Conservation (phyloP, 768 basidiomycete species). For the Symmetrospora coprosmae region DNA sequence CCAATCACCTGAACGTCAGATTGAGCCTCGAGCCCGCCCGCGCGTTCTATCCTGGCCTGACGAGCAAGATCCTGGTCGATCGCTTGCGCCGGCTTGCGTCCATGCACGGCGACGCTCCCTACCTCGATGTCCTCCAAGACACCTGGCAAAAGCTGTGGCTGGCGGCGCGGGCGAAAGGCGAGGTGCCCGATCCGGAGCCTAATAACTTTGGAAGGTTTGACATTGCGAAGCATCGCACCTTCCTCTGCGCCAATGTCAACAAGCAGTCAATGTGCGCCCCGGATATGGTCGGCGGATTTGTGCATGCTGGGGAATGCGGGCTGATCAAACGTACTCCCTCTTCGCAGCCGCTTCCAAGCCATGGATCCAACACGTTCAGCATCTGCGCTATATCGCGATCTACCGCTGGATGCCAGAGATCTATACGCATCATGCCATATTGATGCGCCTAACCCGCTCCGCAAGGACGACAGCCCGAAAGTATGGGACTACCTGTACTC, state of each 20-base stretch:
- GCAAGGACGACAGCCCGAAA: not conserved
- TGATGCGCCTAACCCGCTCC: not conserved
- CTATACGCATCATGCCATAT: not conserved
- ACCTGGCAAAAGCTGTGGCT: constrained; percentile 69
- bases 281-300: no score
- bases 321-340: no score
- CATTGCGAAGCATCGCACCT: constrained; percentile 46
- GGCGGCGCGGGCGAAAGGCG: constrained; percentile 52
- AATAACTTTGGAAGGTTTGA: constrained; percentile 58
- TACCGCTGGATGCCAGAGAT: not conserved
- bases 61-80: not conserved
- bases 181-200: constrained; percentile 58
- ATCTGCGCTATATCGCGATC: not conserved
- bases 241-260: not conserved
- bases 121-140: constrained; percentile 64
- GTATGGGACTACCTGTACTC: constrained; percentile 7
- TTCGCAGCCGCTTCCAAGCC: constrained; percentile 16
- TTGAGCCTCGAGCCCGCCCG: not conserved
- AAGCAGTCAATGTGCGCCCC: constrained; percentile 17
- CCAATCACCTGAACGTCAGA: constrained; percentile 46
- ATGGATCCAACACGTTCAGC: constrained; percentile 1
- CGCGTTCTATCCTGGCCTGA: not conserved
- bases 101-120: constrained; percentile 49
- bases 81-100: not conserved
- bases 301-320: no score